A percentile compares a stretch with the other conserved stretches of the same genome.
Conservation (phyloP, 139 green algal genomes). For the Chlamydomonas urium region DNA sequence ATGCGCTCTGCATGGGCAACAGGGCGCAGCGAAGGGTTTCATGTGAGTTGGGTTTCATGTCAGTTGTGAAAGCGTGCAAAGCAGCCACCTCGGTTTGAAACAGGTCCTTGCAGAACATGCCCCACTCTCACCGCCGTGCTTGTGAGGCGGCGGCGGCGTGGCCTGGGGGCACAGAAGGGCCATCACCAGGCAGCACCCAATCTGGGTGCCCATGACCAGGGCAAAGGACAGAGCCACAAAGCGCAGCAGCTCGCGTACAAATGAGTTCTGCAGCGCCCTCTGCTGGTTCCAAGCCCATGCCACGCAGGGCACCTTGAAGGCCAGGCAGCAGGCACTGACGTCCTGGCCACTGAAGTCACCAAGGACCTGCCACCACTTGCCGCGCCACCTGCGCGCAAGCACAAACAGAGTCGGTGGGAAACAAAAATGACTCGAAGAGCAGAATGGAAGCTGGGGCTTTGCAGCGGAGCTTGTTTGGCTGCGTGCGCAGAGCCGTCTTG, state of each 20-base stretch:
- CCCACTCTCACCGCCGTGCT: too few relatives aligned
- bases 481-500: too few relatives aligned
- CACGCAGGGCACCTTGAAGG: conserved; percentile 5
- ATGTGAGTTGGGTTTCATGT: not conserved
- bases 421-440: too few relatives aligned
- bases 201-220: not conserved
- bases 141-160: not conserved
- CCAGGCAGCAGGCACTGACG: not conserved
- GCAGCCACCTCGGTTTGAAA: too few relatives aligned
- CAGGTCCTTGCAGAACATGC: too few relatives aligned
- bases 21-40: not conserved
- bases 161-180: not conserved
- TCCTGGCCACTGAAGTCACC: not conserved
- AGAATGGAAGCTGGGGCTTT: too few relatives aligned
- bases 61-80: too few relatives aligned
- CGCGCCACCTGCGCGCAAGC: conserved; percentile 13
- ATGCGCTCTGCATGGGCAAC: not conserved
- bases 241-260: not conserved
- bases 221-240: not conserved
- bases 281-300: conserved; percentile 8
- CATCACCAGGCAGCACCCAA: not conserved
- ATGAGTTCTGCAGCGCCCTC: not conserved
- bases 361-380: conserved; percentile 1
- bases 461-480: too few relatives aligned
- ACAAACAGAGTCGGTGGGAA: too few relatives aligned